phyloP scores from a whole-genome alignment of 2,329 filamentous ascomycete species.

The Aureobasidium uvarum region DNA sequence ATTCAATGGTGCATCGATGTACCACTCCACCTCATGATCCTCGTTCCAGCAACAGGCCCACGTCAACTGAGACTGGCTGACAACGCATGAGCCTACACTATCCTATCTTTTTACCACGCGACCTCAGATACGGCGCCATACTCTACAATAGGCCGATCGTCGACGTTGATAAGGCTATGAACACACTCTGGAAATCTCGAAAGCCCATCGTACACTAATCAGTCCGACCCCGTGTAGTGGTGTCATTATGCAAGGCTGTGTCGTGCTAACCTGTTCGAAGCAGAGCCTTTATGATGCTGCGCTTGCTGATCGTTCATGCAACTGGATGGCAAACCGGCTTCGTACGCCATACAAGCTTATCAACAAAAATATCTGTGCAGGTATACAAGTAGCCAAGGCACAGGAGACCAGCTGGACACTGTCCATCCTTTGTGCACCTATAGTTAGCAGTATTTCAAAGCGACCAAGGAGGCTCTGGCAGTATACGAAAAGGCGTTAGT shows the following conservation, averaged over 20 bases:
- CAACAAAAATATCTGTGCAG: not conserved
- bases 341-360: not conserved
- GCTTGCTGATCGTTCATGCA: not conserved
- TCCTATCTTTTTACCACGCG: not conserved
- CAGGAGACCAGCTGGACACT: not conserved
- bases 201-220: not conserved
- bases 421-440: not conserved
- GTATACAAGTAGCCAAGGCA: not conserved
- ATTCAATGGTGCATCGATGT: not conserved
- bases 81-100: not conserved
- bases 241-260: not conserved
- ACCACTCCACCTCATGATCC: not conserved
- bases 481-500: not conserved
- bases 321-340: not conserved
- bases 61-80: not conserved
- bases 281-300: not conserved
- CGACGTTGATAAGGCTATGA: not conserved
- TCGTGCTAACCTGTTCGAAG: not conserved
- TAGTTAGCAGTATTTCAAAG: not conserved
- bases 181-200: not conserved
- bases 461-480: not conserved
- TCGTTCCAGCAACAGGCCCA: not conserved
- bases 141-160: not conserved
- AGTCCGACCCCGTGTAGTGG: not conserved
- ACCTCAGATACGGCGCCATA: not conserved